Evolutionary conservation across 192 early-diverging fungal species (phyloP).

Genomic region (Linnemannia zychae): DNA sequence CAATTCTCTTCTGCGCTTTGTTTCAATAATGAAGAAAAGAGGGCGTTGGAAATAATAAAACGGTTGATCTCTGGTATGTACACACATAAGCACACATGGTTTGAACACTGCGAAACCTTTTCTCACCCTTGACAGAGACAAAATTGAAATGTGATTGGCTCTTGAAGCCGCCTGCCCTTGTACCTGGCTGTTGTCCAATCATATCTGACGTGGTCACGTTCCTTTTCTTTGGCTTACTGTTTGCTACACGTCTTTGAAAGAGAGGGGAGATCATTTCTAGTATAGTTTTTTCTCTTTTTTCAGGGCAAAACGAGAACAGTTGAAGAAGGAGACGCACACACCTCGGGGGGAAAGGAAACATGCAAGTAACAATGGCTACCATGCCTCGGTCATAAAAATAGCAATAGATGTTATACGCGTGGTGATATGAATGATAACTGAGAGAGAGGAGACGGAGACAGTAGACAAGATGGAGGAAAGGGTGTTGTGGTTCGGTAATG

Average conservation of each 20-base stretch:
- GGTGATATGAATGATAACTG: not conserved
- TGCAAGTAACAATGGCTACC: not conserved
- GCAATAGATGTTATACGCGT: not conserved
- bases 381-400: not conserved
- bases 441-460: too few relatives aligned
- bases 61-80: too few relatives aligned
- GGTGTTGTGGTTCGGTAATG: too few relatives aligned
- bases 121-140: not conserved
- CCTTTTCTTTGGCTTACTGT: not conserved
- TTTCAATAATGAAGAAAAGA: not conserved
- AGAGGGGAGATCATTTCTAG: not conserved
- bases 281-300: not conserved
- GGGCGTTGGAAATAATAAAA: not conserved
- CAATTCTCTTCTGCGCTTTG: not conserved
- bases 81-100: too few relatives aligned
- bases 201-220: not conserved
- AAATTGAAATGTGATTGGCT: not conserved
- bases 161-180: not conserved
- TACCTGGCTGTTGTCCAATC: not conserved
- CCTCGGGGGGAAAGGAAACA: not conserved
- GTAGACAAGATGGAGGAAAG: too few relatives aligned
- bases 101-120: too few relatives aligned
- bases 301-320: not conserved
- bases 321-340: not conserved
- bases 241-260: not conserved